Evolutionary conservation across 306 rosid genomes (phyloP), one percentile per base, ranked within the genome.

Genomic region (Comarum palustre): DNA sequence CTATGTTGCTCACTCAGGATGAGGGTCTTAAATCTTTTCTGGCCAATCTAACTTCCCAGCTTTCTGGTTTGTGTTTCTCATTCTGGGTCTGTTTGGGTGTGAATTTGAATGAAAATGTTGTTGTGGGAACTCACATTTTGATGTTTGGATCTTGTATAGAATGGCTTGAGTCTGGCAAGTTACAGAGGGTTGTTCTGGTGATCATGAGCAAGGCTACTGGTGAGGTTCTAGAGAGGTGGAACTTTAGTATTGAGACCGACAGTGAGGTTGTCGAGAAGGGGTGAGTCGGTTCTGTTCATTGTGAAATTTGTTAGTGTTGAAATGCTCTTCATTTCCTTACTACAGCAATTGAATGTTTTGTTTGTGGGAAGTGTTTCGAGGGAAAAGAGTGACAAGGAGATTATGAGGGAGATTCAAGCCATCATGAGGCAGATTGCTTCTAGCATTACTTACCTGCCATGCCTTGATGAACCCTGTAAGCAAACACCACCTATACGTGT

Each of bases 381-480:
- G 88, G 96, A 95, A 75, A 95, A 91, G 85, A 95, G 99, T 78
- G 99, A 95, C 77, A 95, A 91, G 77, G 97, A 91, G 86, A 95
- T 95, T 54, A 95, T 95, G 99, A 91, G 99, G 78, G 99, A 95
- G 86, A 95, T 95, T 55, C 99, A 95, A 79, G 99, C 99, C 19
- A 91, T 95, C 67, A 95, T 95, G 99, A 73, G 99, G 55, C 99
- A 95, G 88, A 92, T 95, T 84, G 99, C 99, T 68, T 95, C 99
- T 0, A 91, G 99, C 83, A 95, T 95, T 72, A 95, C 99, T 77
- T 95, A 95, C 78, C 80, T 95, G 88, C 99, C 99, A 36, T 95
- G 99, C 86, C 85, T 95, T 20, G 99, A 95, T 51, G 99, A 91
- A 76, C 77, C 96, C 42, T 90, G 99, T 94, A 86, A 86, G 32